phyloP scores from a whole-genome alignment of 1,284 basidiomycete genomes.

The Wallemia hederae region DNA sequence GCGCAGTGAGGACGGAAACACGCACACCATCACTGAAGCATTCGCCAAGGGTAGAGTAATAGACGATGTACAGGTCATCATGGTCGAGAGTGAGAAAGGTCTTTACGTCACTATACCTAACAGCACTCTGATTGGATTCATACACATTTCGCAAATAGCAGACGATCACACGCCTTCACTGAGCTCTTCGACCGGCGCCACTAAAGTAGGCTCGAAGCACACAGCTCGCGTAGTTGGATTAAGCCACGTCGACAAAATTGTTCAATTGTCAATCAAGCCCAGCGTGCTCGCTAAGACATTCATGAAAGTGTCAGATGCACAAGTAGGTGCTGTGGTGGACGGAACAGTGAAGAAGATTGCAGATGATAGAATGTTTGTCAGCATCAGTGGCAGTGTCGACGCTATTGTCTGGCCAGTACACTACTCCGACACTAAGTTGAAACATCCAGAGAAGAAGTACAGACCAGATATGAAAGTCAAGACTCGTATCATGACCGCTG shows the following conservation, averaged over 20 bases:
- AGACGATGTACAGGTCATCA: conserved; percentile 36
- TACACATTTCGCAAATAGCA: conserved; percentile 77
- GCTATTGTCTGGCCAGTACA: conserved; percentile 84
- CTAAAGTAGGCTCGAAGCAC: conserved; percentile 50
- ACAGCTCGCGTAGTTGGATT: conserved; percentile 68
- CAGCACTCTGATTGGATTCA: conserved; percentile 28
- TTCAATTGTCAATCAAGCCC: conserved; percentile 57
- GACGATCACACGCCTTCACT: conserved; percentile 65
- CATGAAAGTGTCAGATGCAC: conserved; percentile 54
- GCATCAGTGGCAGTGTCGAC: conserved; percentile 56
- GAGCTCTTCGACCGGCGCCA: conserved; percentile 36
- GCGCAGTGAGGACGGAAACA: conserved; percentile 2
- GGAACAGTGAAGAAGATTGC: conserved; percentile 58
- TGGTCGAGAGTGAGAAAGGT: conserved; percentile 54
- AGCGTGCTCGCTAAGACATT: conserved; percentile 64
- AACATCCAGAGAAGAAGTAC: conserved; percentile 75
- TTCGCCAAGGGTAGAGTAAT: conserved; percentile 45
- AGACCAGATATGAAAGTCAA: conserved; percentile 57
- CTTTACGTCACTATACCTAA: conserved; percentile 30
- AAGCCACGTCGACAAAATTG: conserved; percentile 57
- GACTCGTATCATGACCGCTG: conserved; percentile 50
- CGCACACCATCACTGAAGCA: conserved; percentile 20
- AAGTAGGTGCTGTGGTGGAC: conserved; percentile 44
- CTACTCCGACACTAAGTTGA: conserved; percentile 74
- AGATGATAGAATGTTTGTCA: conserved; percentile 50